Evolutionary conservation across 768 basidiomycete genomes (phyloP), one percentile per base, ranked within the genome.

Genomic region (Suillus placidus): DNA sequence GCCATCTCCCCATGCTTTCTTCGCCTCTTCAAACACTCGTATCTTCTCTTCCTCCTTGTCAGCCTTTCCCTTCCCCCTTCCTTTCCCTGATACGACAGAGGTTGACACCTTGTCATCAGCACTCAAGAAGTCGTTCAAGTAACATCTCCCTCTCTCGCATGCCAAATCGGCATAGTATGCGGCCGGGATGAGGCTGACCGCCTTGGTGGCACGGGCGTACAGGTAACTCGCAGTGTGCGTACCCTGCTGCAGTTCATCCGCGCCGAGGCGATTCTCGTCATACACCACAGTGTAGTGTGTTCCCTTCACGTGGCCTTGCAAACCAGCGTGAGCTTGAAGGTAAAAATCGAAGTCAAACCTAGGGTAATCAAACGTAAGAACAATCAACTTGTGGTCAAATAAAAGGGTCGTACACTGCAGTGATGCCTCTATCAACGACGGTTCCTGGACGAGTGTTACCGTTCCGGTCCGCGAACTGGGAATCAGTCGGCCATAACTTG

Each of bases 111-210:
- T 83, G 71, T 85, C 84, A 26, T 85, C 84, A 2, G 81, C 74
- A 51, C 79, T 84, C 73, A 94, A 74, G 60, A 92, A 88, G 2
- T 89, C 87, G 67, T 93, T 91, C 51, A 94, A 68, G 70, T 93
- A 94, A 72, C 82, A 89, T 38, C 92, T 78, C 0, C 89, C 93
- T 13, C 93, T 80, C 76, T 94, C 92, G 73, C 92, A 93, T 2
- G 91, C 93, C 61, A 93, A 77, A 76, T 94, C 92, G 8, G 91
- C 89, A 70, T 92, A 93, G 72, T 92, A 92, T 0, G 92, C 92
- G 0, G 92, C 84, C 0, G 93, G 92, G 10, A 93, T 82, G 23
- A 94, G 79, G 72, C 90, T 92, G 38, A 95, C 94, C 0, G 92
- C 89, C 70, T 91, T 90, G 6, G 92, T 95, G 1, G 93, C 92